phyloP scores from a whole-genome alignment of 1,284 basidiomycete species.

The Irpex sp. region DNA sequence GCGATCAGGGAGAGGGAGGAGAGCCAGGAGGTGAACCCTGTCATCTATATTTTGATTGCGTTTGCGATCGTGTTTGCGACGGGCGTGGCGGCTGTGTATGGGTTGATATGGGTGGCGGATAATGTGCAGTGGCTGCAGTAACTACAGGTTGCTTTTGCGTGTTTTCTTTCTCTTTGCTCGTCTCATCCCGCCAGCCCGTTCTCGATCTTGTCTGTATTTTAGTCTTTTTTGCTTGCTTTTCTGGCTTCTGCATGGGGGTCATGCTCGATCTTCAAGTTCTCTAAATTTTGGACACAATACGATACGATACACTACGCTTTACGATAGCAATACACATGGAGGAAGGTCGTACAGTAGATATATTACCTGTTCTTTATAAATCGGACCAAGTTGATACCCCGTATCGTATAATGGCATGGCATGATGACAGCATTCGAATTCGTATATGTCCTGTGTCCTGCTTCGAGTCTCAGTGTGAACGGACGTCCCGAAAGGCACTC shows the following conservation, averaged over 20 bases:
- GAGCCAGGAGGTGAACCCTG: neutral
- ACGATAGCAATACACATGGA: neutral
- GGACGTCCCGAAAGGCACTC: too few species aligned
- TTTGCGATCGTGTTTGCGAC: constrained; percentile 6
- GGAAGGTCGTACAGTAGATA: neutral
- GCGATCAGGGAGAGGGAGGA: constrained; percentile 13
- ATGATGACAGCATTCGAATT: neutral
- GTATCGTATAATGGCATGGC: neutral
- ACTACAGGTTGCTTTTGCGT: neutral
- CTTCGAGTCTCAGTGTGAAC: neutral
- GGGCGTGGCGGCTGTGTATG: constrained; percentile 5
- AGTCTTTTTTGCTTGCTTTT: neutral
- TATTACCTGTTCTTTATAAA: neutral
- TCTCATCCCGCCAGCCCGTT: neutral
- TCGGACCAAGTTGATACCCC: neutral
- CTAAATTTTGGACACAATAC: neutral
- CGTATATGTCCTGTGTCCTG: neutral
- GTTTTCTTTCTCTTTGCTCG: neutral
- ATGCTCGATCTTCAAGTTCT: neutral
- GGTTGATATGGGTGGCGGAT: constrained; percentile 7
- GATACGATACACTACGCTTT: neutral
- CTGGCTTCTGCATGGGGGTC: too few species aligned
- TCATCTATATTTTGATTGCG: constrained; percentile 5
- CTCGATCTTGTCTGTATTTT: neutral
- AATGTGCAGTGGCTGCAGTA: neutral